These are phyloP conservation scores for Verticillium zaregamsianum DNA, from an alignment of 2,329 filamentous ascomycete genomes.

Conservation along the genomic window DNA sequence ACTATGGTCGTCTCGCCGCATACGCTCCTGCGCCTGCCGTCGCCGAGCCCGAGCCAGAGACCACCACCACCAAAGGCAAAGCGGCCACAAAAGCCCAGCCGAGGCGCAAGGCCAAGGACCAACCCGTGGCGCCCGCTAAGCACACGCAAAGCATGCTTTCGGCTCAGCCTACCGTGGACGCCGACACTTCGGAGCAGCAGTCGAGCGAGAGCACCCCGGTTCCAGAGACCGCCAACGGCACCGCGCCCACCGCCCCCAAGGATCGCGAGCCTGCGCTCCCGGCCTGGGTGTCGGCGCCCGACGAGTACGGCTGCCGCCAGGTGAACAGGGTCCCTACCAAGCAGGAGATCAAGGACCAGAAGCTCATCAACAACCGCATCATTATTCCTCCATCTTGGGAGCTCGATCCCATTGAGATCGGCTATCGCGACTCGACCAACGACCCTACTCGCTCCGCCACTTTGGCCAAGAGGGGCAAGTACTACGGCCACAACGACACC, in stretches of 20 bases:
- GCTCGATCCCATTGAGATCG: conserved; percentile 51
- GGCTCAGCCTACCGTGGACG: conserved; percentile 19
- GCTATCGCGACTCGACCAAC: conserved; percentile 55
- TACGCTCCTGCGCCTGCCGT: conserved; percentile 8
- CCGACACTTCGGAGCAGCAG: conserved; percentile 22
- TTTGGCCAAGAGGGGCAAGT: conserved; percentile 48
- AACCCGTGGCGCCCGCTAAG: conserved; percentile 22
- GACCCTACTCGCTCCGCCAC: conserved; percentile 50
- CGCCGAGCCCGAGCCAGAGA: conserved; percentile 1
- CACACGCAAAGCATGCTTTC: conserved; percentile 24
- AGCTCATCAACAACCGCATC: conserved; percentile 44
- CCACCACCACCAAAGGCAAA: conserved; percentile 4
- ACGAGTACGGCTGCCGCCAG: conserved; percentile 47
- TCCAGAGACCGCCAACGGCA: conserved; percentile 17
- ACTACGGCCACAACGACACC: conserved; percentile 48
- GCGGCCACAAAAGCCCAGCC: conserved; percentile 1
- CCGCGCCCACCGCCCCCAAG: conserved; percentile 13
- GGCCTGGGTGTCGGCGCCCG: conserved; percentile 35
- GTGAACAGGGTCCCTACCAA: conserved; percentile 28
- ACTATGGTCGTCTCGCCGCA: conserved; percentile 10
- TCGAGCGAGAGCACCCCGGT: conserved; percentile 20
- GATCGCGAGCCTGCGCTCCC: conserved; percentile 21
- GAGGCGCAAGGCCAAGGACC: conserved; percentile 49
- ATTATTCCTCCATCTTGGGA: conserved; percentile 45
- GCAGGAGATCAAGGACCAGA: conserved; percentile 23